phyloP scores from a whole-genome alignment of 2,329 filamentous ascomycete genomes.

The Epichloe brachyelytri region DNA sequence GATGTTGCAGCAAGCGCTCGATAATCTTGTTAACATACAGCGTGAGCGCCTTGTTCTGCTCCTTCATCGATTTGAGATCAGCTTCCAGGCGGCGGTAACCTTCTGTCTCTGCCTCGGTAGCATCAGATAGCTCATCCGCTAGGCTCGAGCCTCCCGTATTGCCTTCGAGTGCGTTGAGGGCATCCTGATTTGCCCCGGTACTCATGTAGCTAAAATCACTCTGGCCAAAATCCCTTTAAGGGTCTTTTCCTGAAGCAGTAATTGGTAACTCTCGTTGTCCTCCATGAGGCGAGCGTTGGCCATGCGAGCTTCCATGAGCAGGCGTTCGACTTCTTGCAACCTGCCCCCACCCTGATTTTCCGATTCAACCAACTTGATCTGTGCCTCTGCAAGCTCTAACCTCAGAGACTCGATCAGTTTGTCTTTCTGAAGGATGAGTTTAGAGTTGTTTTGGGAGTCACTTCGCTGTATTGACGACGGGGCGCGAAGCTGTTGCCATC shows the following conservation, averaged over 20 bases:
- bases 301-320: slow-evolving; percentile 85
- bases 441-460: slow-evolving; percentile 81
- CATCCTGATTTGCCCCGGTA: slow-evolving; percentile 46
- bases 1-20: slow-evolving; percentile 82
- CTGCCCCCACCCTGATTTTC: slow-evolving; percentile 86
- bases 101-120: slow-evolving; percentile 46
- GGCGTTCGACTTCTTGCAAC: slow-evolving; percentile 78
- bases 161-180: slow-evolving; percentile 51
- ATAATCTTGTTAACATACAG: slow-evolving; percentile 99
- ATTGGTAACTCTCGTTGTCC: slow-evolving; percentile 96
- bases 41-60: slow-evolving; percentile 93
- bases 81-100: slow-evolving; percentile 56
- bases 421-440: slow-evolving; percentile 86
- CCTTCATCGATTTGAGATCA: slow-evolving; percentile 69
- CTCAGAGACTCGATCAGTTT: slow-evolving; percentile 87
- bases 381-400: slow-evolving; percentile 83
- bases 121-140: slow-evolving; percentile 77
- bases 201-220: slow-evolving; percentile 64
- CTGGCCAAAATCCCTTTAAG: slow-evolving; percentile 86
- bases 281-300: slow-evolving; percentile 94
- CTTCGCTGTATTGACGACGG: slow-evolving; percentile 74
- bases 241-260: slow-evolving; percentile 87
- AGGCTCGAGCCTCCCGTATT: slow-evolving; percentile 43
- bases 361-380: slow-evolving; percentile 89
- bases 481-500: slow-evolving; percentile 76